phyloP scores from a whole-genome alignment of 2,329 filamentous ascomycete species.

The Diaporthe australafricana region DNA sequence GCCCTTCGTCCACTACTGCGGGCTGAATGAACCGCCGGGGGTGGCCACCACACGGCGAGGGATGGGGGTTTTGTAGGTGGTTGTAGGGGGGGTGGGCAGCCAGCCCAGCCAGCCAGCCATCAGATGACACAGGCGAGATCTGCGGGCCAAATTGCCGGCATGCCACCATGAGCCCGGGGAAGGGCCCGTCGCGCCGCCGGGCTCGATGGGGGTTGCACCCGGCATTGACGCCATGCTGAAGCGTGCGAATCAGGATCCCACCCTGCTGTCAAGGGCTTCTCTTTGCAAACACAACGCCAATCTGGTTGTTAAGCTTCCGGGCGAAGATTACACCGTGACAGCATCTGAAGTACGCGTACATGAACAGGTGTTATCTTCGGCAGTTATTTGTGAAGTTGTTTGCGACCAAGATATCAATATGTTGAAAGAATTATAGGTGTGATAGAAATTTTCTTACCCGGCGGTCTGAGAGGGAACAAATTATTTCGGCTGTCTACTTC shows the following conservation, averaged over 20 bases:
- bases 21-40: constrained; percentile 23
- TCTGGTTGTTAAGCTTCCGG: not conserved
- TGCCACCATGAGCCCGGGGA: constrained; percentile 13
- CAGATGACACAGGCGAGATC: constrained; percentile 18
- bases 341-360: not conserved
- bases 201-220: constrained; percentile 11
- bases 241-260: not conserved
- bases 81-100: no score
- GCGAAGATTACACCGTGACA: constrained; percentile 14
- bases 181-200: constrained; percentile 5
- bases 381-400: constrained; percentile 9
- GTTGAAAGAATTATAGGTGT: not conserved
- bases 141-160: constrained; percentile 28
- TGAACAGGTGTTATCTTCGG: constrained; percentile 18
- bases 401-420: not conserved
- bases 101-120: no score
- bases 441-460: not conserved
- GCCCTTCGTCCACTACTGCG: constrained; percentile 7
- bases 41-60: not conserved
- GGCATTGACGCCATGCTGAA: constrained; percentile 10
- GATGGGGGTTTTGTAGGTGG: no score
- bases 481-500: not conserved
- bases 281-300: not conserved
- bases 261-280: not conserved
- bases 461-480: not conserved